Base-by-base conservation (phyloP, 1,284 basidiomycete species). In the Coniferiporia weirii region DNA sequence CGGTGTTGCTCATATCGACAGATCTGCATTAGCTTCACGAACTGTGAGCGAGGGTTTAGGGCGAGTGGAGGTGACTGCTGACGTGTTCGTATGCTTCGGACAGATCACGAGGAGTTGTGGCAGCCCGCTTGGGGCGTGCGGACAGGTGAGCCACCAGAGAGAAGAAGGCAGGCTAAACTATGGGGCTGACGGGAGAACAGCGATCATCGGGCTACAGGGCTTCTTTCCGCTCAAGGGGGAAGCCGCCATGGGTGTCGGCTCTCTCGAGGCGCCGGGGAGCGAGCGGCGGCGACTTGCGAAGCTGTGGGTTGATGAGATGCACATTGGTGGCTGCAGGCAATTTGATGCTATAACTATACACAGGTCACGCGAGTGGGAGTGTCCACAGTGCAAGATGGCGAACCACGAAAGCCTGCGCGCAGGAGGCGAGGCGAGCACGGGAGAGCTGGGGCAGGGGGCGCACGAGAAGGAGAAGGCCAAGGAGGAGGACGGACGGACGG, bases 111-210 rank as follows among this genome's bases (percentile, higher is more conserved):
- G 73, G 91, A 95, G 66, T 76, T 90, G 47, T 98, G 95, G 95
- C 94, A 97, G 73, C 95, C 95, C 35, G 94, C 95, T 12, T 98
- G 95, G 95, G 95, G 95, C 58, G 91, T 98, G 27, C 83, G 95
- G 61, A 98, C 95, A 60, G 93, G 93, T 85, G 63, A 52, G 72
- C 27, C 27, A 27, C 27, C 27, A n/a, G n/a, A n/a, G 27, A 27
- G 27, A 5, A 27, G 27, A 27, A 27, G 27, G 27, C 27, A 27
- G 27, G 27, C 27, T 27, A 27, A 27, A 27, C 27, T 5, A 27
- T 27, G 27, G n/a, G 27, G 27, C 27, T 27, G 27, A 27, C 27
- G 27, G 27, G 27, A 27, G 27, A 27, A 27, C 67, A 89, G 94
- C 93, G 20, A 94, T 97, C 64, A 82, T 95, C 56, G 95, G 93